phyloP scores from a whole-genome alignment of 1,284 basidiomycete genomes.

The Phellopilus nigrolimitatus region DNA sequence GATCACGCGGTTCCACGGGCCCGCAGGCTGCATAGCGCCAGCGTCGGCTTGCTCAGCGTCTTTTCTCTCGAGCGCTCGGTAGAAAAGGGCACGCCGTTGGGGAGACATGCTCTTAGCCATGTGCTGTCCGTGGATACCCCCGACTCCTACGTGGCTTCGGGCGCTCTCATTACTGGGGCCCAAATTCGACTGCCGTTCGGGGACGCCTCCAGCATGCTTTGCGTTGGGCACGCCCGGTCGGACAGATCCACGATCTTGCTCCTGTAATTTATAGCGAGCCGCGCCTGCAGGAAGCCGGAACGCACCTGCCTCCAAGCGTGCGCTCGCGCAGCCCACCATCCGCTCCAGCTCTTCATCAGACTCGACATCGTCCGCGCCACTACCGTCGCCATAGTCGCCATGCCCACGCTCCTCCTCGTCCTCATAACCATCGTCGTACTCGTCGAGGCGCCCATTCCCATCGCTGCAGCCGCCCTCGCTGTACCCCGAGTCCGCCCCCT shows the following conservation, averaged over 20 bases:
- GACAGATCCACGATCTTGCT: neutral
- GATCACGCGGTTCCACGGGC: too few relatives aligned
- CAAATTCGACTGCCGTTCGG: neutral
- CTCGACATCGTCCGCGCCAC: conserved; percentile 13
- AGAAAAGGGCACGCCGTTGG: too few relatives aligned
- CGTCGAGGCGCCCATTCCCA: neutral
- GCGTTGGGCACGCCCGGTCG: neutral
- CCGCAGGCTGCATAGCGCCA: too few relatives aligned
- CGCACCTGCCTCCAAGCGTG: conserved; percentile 2
- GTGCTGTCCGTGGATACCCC: too few relatives aligned
- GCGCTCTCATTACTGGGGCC: neutral
- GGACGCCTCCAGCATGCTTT: neutral
- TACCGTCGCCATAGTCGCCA: conserved; percentile 8
- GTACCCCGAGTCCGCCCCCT: conserved; percentile 2
- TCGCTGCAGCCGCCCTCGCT: neutral
- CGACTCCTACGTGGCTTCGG: neutral
- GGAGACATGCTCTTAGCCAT: too few relatives aligned
- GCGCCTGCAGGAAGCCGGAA: neutral
- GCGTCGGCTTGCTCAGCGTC: too few relatives aligned
- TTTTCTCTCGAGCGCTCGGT: too few relatives aligned
- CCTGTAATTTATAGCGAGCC: neutral
- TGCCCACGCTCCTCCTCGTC: neutral
- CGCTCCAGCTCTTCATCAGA: conserved; percentile 28
- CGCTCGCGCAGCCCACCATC: conserved; percentile 25
- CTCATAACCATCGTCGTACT: conserved; percentile 3